Evolutionary conservation across 257 asterid genomes (phyloP).

Genomic region (Dorcoceras hygrometricum): DNA sequence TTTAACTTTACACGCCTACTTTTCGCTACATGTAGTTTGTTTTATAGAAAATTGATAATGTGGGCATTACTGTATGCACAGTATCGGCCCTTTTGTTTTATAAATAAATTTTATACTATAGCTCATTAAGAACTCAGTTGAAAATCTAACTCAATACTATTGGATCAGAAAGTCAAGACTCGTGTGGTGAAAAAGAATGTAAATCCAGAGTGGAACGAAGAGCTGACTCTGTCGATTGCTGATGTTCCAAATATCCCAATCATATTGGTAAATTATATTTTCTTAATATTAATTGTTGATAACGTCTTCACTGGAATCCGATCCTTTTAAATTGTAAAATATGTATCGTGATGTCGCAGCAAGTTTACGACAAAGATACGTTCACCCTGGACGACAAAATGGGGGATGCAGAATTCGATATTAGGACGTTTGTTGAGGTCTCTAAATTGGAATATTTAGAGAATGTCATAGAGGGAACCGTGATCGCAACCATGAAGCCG

Average conservation of each 20-base stretch:
- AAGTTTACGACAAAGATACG: constrained; percentile 48
- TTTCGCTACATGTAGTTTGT: too few species aligned
- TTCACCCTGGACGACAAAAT: constrained; percentile 57
- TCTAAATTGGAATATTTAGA: constrained; percentile 24
- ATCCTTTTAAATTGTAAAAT: background rate
- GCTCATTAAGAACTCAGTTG: too few species aligned
- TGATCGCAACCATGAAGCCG: constrained; percentile 44
- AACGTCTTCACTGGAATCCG: background rate
- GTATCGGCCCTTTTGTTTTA: too few species aligned
- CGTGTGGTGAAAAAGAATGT: constrained; percentile 48
- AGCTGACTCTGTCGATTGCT: constrained; percentile 43
- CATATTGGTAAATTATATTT: constrained; percentile 34
- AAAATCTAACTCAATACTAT: background rate
- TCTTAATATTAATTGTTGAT: background rate
- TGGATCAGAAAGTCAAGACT: constrained; percentile 49
- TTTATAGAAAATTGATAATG: too few species aligned
- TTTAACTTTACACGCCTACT: too few species aligned
- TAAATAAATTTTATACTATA: too few species aligned
- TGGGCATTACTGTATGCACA: too few species aligned
- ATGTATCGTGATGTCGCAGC: constrained; percentile 32
- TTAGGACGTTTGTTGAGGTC: constrained; percentile 39
- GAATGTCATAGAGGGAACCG: constrained; percentile 36
- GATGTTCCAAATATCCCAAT: constrained; percentile 46
- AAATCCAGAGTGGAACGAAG: constrained; percentile 67
- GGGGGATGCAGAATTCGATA: constrained; percentile 65